Conservation (phyloP, 1,139 yeast genomes). For the Petasospora fabianii region DNA sequence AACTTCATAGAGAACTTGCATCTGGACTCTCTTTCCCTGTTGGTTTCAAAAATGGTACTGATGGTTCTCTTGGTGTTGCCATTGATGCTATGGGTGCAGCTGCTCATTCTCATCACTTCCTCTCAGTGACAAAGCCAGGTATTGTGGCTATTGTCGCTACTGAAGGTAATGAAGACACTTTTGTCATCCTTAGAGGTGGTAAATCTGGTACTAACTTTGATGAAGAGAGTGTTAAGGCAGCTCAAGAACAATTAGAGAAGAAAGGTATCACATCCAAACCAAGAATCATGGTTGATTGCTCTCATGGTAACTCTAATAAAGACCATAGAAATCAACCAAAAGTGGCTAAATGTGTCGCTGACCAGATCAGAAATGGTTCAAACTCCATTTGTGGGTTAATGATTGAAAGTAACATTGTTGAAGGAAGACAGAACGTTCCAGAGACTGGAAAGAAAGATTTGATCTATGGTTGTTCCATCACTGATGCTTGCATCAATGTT, state of each 20-base stretch:
- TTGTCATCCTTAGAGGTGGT: constrained; percentile 94
- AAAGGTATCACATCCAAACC: constrained; percentile 49
- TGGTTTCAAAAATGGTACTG: constrained; percentile 98
- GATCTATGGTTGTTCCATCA: constrained; percentile 93
- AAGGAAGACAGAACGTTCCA: constrained; percentile 88
- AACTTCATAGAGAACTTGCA: constrained; percentile 93
- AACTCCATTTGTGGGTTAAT: constrained; percentile 80
- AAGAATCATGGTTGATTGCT: constrained; percentile 92
- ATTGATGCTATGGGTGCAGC: constrained; percentile 94
- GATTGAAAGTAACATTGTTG: constrained; percentile 92
- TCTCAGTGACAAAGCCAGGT: constrained; percentile 96
- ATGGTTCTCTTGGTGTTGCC: constrained; percentile 91
- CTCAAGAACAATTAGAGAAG: constrained; percentile 64
- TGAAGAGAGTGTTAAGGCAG: constrained; percentile 62
- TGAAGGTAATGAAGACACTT: constrained; percentile 86
- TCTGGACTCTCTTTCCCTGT: constrained; percentile 97
- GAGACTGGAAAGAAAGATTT: constrained; percentile 66
- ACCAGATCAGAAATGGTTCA: constrained; percentile 77
- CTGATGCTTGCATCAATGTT: constrained; percentile 96
- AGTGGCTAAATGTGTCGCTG: constrained; percentile 75
- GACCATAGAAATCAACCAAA: constrained; percentile 93
- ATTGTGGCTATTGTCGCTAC: constrained; percentile 95
- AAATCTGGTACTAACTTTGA: constrained; percentile 90
- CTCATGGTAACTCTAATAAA: constrained; percentile 94
- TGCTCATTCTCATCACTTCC: constrained; percentile 87